Evolutionary conservation across 148 eudicot genomes (phyloP).

Genomic region (Agrostemma githago): DNA sequence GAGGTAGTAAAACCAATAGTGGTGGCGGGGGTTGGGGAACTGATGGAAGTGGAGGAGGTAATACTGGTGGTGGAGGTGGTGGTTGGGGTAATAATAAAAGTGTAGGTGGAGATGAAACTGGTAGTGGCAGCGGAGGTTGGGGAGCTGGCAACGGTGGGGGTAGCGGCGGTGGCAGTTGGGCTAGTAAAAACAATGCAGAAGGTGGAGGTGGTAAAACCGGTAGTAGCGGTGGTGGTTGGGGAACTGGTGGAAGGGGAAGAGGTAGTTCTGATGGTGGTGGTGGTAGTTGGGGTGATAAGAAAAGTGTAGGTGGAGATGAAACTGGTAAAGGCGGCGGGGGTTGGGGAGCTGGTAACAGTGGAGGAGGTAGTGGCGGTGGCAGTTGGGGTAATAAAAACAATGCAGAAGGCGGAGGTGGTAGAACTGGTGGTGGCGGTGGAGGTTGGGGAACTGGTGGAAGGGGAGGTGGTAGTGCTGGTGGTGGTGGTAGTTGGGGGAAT

Average conservation of each 20-base stretch:
- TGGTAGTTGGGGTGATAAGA: no score
- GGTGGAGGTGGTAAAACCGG: no score
- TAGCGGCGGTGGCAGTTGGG: no score
- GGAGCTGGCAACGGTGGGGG: no score
- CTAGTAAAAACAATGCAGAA: no score
- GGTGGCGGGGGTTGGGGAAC: not conserved
- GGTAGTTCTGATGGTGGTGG: no score
- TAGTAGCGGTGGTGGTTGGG: no score
- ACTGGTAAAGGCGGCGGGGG: no score
- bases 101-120: no score
- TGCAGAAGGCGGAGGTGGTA: not conserved
- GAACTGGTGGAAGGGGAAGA: no score
- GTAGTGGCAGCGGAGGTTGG: no score
- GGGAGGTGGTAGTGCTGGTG: constrained; percentile 5
- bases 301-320: no score
- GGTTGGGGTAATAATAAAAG: not conserved
- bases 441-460: not conserved
- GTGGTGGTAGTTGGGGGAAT: not conserved
- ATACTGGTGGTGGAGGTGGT: not conserved
- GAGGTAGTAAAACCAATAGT: not conserved
- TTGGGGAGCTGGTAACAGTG: not conserved
- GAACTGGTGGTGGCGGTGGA: not conserved
- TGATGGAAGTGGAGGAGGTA: not conserved
- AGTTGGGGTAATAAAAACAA: constrained; percentile 19
- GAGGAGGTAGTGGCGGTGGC: constrained; percentile 19